These are phyloP conservation scores for Xylaria sp. DNA, from an alignment of 2,329 filamentous ascomycete genomes.

Conservation along the genomic window DNA sequence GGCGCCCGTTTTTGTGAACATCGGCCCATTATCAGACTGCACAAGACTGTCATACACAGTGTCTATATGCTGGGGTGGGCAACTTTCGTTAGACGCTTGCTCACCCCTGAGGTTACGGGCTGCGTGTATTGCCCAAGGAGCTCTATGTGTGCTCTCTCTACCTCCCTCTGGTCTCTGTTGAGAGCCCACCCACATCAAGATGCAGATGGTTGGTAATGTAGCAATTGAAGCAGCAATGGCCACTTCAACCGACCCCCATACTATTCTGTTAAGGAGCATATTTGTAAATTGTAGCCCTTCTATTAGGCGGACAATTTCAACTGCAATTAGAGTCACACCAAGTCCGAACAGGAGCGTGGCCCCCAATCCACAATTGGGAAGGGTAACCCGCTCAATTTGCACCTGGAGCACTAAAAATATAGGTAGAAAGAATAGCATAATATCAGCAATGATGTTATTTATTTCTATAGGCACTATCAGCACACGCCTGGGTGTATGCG, in stretches of 20 bases:
- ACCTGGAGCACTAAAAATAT: conserved; percentile 30
- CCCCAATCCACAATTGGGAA: conserved; percentile 27
- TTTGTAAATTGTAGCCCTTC: conserved; percentile 20
- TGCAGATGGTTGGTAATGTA: conserved; percentile 35
- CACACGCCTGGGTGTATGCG: background rate
- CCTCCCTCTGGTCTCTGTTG: background rate
- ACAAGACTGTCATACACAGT: background rate
- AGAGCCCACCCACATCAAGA: conserved; percentile 19
- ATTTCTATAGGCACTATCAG: conserved; percentile 32
- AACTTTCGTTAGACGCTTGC: background rate
- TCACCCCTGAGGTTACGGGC: background rate
- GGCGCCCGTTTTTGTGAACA: background rate
- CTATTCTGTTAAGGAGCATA: conserved; percentile 14
- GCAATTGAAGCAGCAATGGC: conserved; percentile 30
- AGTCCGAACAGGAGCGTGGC: conserved; percentile 21
- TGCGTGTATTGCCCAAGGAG: background rate
- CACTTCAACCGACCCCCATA: conserved; percentile 39
- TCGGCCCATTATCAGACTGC: background rate
- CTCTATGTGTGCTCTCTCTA: background rate
- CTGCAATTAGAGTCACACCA: conserved; percentile 29
- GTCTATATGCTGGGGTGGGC: background rate
- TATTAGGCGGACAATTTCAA: conserved; percentile 35
- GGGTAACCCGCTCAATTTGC: conserved; percentile 10
- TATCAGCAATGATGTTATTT: conserved; percentile 35
- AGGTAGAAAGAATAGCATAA: conserved; percentile 30